Evolutionary conservation across 176 grass and related monocot genomes (phyloP).

Genomic region (Musa acuminata): DNA sequence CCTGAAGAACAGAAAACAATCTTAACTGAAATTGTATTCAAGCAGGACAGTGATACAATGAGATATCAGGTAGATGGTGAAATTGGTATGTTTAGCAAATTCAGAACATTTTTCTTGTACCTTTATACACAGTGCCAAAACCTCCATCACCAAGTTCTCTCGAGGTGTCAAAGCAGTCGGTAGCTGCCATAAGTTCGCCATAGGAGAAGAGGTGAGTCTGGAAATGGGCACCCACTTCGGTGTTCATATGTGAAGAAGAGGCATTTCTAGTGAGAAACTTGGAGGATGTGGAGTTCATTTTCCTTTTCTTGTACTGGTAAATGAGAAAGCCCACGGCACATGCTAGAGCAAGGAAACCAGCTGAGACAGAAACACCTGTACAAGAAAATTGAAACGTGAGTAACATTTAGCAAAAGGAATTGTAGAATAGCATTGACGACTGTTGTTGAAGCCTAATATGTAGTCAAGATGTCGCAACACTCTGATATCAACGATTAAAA

Average conservation of each 20-base stretch:
- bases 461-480: neutral
- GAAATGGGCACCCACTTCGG: neutral
- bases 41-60: neutral
- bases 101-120: neutral
- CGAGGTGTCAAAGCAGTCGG: constrained; percentile 5
- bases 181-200: neutral
- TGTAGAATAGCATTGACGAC: neutral
- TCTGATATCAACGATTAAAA: no score
- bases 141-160: constrained; percentile 14
- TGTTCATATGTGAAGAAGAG: neutral
- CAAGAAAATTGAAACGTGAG: neutral
- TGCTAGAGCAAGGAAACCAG: neutral
- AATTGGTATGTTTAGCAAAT: neutral
- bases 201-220: neutral
- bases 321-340: neutral
- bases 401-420: constrained; percentile 1
- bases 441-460: neutral
- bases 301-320: neutral
- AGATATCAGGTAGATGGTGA: neutral
- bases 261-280: neutral
- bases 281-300: neutral
- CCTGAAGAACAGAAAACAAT: neutral
- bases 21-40: neutral
- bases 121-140: constrained; percentile 11
- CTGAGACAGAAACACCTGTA: constrained; percentile 1